phyloP scores from a whole-genome alignment of 768 basidiomycete species.

The Suillus cothurnatus region DNA sequence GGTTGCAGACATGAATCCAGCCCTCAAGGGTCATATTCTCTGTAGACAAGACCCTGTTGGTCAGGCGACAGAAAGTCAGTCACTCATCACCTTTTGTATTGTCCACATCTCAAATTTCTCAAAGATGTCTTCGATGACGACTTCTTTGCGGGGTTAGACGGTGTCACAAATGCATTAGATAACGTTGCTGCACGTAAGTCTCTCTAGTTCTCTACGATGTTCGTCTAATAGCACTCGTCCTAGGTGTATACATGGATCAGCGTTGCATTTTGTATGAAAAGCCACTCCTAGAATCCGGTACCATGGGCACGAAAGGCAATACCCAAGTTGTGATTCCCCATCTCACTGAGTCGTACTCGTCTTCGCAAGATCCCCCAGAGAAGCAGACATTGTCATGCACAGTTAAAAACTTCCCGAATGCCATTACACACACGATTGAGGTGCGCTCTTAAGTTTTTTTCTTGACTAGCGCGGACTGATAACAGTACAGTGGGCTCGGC shows the following conservation, averaged over 20 bases:
- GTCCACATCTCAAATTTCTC: slow-evolving; percentile 15
- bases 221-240: slow-evolving; percentile 4
- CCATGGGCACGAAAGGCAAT: slow-evolving; percentile 97
- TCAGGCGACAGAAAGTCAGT: slow-evolving; percentile 86
- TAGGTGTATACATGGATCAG: slow-evolving; percentile 97
- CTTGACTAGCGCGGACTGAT: slow-evolving; percentile 8
- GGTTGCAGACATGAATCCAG: slow-evolving; percentile 95
- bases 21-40: slow-evolving; percentile 80
- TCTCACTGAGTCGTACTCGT: slow-evolving; percentile 94
- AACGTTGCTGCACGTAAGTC: slow-evolving; percentile 90
- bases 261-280: slow-evolving; percentile 97
- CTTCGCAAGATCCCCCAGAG: slow-evolving; percentile 98
- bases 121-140: slow-evolving; percentile 84
- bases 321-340: slow-evolving; percentile 94
- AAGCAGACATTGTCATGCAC: slow-evolving; percentile 97
- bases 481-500: slow-evolving; percentile 79
- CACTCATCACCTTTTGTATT: neutral
- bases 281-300: slow-evolving; percentile 95
- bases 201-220: slow-evolving; percentile 8
- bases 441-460: slow-evolving; percentile 40
- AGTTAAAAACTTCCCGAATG: slow-evolving; percentile 98
- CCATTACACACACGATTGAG: slow-evolving; percentile 97
- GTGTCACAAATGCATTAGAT: slow-evolving; percentile 97
- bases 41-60: slow-evolving; percentile 95
- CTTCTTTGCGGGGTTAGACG: slow-evolving; percentile 88